These are phyloP conservation scores for Nissolia schottii DNA, from an alignment of 306 rosid genomes.

Conservation along the genomic window DNA sequence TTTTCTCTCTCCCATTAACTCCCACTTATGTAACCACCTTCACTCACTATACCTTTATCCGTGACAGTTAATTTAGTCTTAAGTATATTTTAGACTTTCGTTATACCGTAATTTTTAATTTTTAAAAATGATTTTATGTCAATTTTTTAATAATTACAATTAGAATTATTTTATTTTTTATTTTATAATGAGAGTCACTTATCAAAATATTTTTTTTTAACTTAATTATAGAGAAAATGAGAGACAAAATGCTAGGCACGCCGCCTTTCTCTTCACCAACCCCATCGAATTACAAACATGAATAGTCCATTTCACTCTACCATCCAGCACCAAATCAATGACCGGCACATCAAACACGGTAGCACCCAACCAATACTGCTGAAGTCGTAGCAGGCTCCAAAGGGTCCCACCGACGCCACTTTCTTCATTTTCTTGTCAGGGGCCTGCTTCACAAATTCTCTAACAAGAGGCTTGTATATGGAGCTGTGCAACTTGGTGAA, in stretches of 20 bases:
- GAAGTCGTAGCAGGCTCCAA: conserved; percentile 30
- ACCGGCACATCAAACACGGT: conserved; percentile 25
- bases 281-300: conserved; percentile 34
- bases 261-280: neutral
- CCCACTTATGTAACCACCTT: no score
- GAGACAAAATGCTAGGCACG: conserved; percentile 37
- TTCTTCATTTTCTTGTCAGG: conserved; percentile 16
- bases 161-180: no score
- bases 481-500: conserved; percentile 20
- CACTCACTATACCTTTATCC: no score
- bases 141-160: no score
- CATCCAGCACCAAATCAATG: conserved; percentile 19
- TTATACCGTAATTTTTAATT: no score
- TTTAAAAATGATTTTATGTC: no score
- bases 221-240: no score
- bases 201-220: no score
- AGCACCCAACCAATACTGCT: neutral
- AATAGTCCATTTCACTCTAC: conserved; percentile 15
- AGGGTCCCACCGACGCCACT: conserved; percentile 19
- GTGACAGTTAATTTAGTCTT: no score
- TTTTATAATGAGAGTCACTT: no score
- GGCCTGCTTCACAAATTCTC: conserved; percentile 28
- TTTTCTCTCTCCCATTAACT: no score
- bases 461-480: conserved; percentile 25
- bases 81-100: no score